These are phyloP conservation scores for Acanthamoeba triangularis DNA, from an alignment of 208 protist species.

Conservation along the genomic window DNA sequence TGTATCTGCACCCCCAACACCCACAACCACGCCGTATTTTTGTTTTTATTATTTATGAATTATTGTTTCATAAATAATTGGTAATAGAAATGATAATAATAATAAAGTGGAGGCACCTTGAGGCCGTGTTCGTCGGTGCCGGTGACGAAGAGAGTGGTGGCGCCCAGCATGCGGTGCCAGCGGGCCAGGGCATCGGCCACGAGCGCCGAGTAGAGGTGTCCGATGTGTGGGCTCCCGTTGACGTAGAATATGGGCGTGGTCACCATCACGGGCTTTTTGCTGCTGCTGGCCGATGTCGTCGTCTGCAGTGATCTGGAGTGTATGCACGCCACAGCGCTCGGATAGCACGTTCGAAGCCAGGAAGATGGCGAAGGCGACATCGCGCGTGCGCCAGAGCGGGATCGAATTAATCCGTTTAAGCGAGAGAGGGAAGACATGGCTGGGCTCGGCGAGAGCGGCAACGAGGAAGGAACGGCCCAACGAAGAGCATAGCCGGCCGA, in stretches of 20 bases:
- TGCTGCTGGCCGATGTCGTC: neutral
- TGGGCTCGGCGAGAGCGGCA: too few species aligned
- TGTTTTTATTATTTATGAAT: neutral
- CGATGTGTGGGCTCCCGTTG: slow-evolving; percentile 92
- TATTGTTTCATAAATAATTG: neutral
- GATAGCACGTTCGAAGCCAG: too few species aligned
- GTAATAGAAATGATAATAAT: neutral
- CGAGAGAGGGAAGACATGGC: too few species aligned
- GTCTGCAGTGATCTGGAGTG: neutral
- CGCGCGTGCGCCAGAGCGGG: too few species aligned
- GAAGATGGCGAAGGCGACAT: too few species aligned
- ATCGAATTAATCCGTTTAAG: too few species aligned
- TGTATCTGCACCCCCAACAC: slow-evolving; percentile 63
- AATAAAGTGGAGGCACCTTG: slow-evolving; percentile 94
- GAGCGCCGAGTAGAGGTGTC: slow-evolving; percentile 93
- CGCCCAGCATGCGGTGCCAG: slow-evolving; percentile 92
- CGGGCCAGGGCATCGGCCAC: slow-evolving; percentile 90
- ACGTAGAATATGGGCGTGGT: slow-evolving; percentile 92
- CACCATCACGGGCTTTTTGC: slow-evolving; percentile 83
- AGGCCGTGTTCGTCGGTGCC: slow-evolving; percentile 99
- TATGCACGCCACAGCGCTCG: too few species aligned
- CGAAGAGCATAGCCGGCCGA: too few species aligned
- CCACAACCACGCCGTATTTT: too few species aligned
- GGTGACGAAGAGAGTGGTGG: slow-evolving; percentile 96
- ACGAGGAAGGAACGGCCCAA: too few species aligned